Evolutionary conservation across 2,329 filamentous ascomycete species (phyloP).

Genomic region (Colletotrichum sansevieriae): DNA sequence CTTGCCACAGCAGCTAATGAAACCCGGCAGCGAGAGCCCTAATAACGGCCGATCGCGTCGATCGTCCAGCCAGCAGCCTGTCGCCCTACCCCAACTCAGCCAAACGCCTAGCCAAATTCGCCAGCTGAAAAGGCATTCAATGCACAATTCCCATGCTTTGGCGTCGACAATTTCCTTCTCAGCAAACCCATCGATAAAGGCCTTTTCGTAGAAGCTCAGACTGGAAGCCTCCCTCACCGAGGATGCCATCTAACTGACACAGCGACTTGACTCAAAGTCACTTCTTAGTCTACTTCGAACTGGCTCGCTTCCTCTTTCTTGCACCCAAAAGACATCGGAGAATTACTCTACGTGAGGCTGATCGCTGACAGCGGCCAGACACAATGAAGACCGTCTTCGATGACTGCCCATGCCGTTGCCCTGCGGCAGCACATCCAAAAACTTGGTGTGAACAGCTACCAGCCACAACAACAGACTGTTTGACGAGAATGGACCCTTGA

Average conservation of each 20-base stretch:
- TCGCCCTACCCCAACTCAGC: conserved; percentile 22
- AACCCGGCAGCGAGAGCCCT: conserved; percentile 30
- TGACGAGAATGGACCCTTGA: not conserved
- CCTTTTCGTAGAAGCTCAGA: not conserved
- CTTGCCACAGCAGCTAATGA: conserved; percentile 17
- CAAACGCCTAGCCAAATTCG: not conserved
- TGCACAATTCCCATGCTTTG: conserved; percentile 6
- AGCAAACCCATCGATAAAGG: not conserved
- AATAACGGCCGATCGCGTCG: conserved; percentile 40
- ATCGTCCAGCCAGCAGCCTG: conserved; percentile 36
- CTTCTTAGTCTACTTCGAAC: not conserved
- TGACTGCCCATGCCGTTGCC: conserved; percentile 11
- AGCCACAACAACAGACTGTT: not conserved
- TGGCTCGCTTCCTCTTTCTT: not conserved
- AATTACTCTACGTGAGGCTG: conserved; percentile 32
- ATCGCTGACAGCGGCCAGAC: conserved; percentile 24
- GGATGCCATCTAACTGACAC: not conserved
- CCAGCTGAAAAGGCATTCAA: conserved; percentile 6
- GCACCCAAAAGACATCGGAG: conserved; percentile 19
- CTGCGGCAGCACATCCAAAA: not conserved
- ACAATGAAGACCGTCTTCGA: conserved; percentile 22
- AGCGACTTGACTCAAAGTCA: not conserved
- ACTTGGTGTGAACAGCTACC: not conserved
- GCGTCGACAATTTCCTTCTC: not conserved
- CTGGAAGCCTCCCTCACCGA: not conserved